Percentiles rank a stretch among this genome's conserved stretches.
These are phyloP conservation scores for Lachnellula hyalina DNA, from an alignment of 2,329 filamentous ascomycete species.

Conservation along the genomic window DNA sequence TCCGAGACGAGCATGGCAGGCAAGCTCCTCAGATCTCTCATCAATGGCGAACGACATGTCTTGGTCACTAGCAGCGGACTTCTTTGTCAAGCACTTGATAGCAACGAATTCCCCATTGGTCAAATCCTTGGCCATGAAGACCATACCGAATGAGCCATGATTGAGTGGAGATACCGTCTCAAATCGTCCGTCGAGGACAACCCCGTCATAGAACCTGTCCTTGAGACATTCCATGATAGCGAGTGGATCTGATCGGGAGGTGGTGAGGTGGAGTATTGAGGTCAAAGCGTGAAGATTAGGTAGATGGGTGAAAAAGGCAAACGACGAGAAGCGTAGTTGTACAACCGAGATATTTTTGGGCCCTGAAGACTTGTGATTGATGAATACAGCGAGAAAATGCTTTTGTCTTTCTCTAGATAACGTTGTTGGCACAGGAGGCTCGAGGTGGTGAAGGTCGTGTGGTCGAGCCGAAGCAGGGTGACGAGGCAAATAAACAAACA, in stretches of 20 bases:
- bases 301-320: constrained; percentile 17
- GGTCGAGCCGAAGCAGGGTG: constrained; percentile 14
- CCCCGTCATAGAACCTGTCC: constrained; percentile 72
- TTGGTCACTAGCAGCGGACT: constrained; percentile 50
- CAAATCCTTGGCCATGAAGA: constrained; percentile 84
- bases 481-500: constrained; percentile 28
- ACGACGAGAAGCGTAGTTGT: constrained; percentile 25
- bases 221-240: constrained; percentile 76
- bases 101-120: constrained; percentile 75
- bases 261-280: constrained; percentile 5
- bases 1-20: constrained; percentile 73
- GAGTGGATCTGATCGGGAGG: constrained; percentile 4
- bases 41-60: constrained; percentile 65
- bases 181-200: constrained; percentile 83
- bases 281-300: constrained; percentile 19
- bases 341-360: constrained; percentile 30
- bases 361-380: constrained; percentile 22
- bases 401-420: constrained; percentile 34
- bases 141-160: constrained; percentile 98
- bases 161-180: constrained; percentile 91
- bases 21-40: constrained; percentile 75
- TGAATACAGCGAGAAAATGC: constrained; percentile 27
- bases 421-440: constrained; percentile 30
- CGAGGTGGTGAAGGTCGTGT: constrained; percentile 17
- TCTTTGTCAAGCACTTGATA: constrained; percentile 94